Percentiles rank a stretch among this genome's conserved stretches.
Evolutionary conservation across 805 yeast genomes (phyloP).

Genomic region (Cyberlindnera xylosilytica): DNA sequence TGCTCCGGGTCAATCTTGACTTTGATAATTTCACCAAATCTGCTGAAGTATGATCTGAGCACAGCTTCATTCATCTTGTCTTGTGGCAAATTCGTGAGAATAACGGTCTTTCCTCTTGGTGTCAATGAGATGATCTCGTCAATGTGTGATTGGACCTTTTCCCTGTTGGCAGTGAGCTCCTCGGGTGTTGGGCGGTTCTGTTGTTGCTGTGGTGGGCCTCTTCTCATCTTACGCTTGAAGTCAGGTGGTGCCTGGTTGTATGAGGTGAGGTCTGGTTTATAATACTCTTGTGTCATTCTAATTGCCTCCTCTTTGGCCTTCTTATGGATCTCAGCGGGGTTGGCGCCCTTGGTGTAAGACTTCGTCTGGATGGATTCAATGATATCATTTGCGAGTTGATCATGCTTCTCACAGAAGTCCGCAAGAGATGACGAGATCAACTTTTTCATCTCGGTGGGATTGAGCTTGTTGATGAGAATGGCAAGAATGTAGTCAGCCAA

Average conservation of each 20-base stretch:
- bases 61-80: constrained; percentile 36
- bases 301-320: constrained; percentile 8
- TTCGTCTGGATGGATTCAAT: constrained; percentile 23
- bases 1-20: constrained; percentile 29
- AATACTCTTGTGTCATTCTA: constrained; percentile 12
- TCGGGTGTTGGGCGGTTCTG: not conserved
- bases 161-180: constrained; percentile 2
- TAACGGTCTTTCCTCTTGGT: constrained; percentile 22
- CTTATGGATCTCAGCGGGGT: constrained; percentile 7
- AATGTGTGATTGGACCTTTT: constrained; percentile 11
- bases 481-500: constrained; percentile 44
- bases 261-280: constrained; percentile 14
- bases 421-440: constrained; percentile 33
- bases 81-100: constrained; percentile 42
- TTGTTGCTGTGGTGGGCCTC: not conserved
- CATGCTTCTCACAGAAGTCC: constrained; percentile 34
- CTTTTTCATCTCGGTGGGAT: constrained; percentile 31
- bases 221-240: constrained; percentile 2
- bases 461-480: constrained; percentile 35
- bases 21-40: constrained; percentile 36
- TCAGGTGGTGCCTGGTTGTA: constrained; percentile 13
- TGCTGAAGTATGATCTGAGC: constrained; percentile 35
- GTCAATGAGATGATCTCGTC: constrained; percentile 4
- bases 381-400: constrained; percentile 25
- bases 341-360: not conserved